Percentiles rank a stretch among this genome's conserved stretches.
Evolutionary conservation across 1,284 basidiomycete species (phyloP).

Genomic region (Moniliophthora roreri): DNA sequence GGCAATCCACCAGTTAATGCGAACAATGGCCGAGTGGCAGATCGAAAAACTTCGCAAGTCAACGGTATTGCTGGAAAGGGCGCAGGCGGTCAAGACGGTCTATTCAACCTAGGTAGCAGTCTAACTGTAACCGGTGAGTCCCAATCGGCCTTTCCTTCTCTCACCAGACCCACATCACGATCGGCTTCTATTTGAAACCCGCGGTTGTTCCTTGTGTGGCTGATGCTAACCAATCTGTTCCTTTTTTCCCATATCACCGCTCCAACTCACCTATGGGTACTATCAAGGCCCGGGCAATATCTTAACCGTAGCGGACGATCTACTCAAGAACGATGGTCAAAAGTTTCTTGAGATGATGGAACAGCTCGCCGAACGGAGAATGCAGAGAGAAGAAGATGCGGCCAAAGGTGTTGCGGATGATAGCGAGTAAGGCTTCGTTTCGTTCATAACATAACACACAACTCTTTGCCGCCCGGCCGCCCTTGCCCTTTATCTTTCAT

Average conservation of each 20-base stretch:
- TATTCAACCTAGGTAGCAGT: slow-evolving; percentile 78
- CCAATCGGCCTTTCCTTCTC: slow-evolving; percentile 7
- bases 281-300: slow-evolving; percentile 77
- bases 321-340: slow-evolving; percentile 97
- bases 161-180: slow-evolving; percentile 1
- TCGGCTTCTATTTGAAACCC: too few species aligned
- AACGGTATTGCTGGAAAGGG: slow-evolving; percentile 27
- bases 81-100: slow-evolving; percentile 49
- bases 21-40: slow-evolving; percentile 16
- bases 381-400: slow-evolving; percentile 91
- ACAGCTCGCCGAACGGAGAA: slow-evolving; percentile 91
- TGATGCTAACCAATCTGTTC: neutral
- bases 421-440: neutral
- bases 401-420: slow-evolving; percentile 30
- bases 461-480: neutral
- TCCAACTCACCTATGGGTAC: neutral
- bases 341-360: slow-evolving; percentile 99
- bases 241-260: neutral
- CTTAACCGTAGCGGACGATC: slow-evolving; percentile 97
- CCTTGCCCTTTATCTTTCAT: neutral
- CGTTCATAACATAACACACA: neutral
- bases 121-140: slow-evolving; percentile 81
- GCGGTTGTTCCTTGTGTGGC: too few species aligned
- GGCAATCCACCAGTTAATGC: slow-evolving; percentile 9
- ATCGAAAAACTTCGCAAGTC: slow-evolving; percentile 34